Percentiles rank a stretch among this genome's conserved stretches.
These are phyloP conservation scores for Rhodomyrtus tomentosa DNA, from an alignment of 345 rosid species.

Conservation along the genomic window DNA sequence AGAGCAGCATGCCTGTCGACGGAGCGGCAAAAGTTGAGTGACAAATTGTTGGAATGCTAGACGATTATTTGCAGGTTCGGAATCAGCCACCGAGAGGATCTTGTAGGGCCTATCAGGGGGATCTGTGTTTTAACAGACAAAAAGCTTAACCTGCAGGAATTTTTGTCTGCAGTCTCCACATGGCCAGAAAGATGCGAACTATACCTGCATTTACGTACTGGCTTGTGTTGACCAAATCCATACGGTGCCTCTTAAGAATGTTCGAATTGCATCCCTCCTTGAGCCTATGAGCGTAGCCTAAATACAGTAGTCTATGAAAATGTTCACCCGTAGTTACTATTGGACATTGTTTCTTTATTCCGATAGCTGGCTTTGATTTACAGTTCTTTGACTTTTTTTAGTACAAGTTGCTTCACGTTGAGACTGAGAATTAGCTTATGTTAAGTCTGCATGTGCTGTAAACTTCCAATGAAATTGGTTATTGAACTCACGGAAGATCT, in stretches of 20 bases:
- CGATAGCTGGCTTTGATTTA: not conserved
- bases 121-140: no score
- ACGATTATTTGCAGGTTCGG: not conserved
- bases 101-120: not conserved
- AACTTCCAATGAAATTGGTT: not conserved
- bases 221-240: not conserved
- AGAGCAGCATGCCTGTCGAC: slow-evolving; percentile 49
- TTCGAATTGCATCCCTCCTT: not conserved
- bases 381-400: not conserved
- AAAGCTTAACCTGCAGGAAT: no score
- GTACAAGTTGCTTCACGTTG: not conserved
- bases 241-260: not conserved
- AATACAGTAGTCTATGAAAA: not conserved
- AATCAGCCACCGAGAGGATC: not conserved
- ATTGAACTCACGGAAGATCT: not conserved
- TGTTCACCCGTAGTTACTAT: not conserved
- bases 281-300: not conserved
- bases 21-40: slow-evolving; percentile 80
- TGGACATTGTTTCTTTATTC: not conserved
- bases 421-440: not conserved
- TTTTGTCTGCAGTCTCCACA: not conserved
- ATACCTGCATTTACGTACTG: not conserved
- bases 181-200: not conserved
- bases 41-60: not conserved
- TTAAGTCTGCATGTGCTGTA: not conserved